A percentile compares a stretch with the other conserved stretches of the same genome.
These are phyloP conservation scores for Cordyceps javanica DNA, from an alignment of 2,329 filamentous ascomycete species.

Conservation along the genomic window DNA sequence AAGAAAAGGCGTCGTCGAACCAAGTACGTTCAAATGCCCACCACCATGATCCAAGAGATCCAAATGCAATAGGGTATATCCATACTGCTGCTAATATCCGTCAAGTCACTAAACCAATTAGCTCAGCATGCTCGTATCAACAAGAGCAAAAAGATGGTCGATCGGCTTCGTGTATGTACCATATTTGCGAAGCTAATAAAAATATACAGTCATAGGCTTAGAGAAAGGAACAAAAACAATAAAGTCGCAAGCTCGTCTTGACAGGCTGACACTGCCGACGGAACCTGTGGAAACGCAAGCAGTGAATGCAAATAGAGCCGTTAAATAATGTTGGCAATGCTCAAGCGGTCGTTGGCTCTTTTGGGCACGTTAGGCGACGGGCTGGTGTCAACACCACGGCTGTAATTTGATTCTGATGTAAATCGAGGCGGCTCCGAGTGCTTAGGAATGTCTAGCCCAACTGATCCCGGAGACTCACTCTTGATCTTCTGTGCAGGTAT, in stretches of 20 bases:
- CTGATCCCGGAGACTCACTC: slow-evolving; percentile 24
- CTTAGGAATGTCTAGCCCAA: slow-evolving; percentile 21
- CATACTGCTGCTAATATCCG: neutral
- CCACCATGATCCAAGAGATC: neutral
- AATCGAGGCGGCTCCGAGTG: slow-evolving; percentile 6
- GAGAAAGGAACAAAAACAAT: neutral
- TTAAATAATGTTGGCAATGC: slow-evolving; percentile 41
- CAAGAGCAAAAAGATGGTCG: neutral
- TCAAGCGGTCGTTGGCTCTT: slow-evolving; percentile 29
- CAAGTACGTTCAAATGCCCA: neutral
- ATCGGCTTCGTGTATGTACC: neutral
- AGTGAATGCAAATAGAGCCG: neutral
- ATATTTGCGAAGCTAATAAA: neutral
- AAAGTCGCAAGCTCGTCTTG: no score
- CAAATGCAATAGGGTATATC: neutral
- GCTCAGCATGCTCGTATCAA: neutral
- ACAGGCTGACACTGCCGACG: no score
- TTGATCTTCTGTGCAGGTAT: slow-evolving; percentile 29
- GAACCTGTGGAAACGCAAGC: no score
- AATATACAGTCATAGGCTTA: slow-evolving; percentile 5
- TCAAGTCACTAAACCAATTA: neutral
- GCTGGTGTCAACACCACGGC: slow-evolving; percentile 22
- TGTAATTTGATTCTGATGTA: slow-evolving; percentile 16
- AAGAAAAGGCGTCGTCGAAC: neutral
- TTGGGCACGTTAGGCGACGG: slow-evolving; percentile 21